Base-by-base conservation (phyloP, 1,139 yeast species). In the Pichia sp. region DNA sequence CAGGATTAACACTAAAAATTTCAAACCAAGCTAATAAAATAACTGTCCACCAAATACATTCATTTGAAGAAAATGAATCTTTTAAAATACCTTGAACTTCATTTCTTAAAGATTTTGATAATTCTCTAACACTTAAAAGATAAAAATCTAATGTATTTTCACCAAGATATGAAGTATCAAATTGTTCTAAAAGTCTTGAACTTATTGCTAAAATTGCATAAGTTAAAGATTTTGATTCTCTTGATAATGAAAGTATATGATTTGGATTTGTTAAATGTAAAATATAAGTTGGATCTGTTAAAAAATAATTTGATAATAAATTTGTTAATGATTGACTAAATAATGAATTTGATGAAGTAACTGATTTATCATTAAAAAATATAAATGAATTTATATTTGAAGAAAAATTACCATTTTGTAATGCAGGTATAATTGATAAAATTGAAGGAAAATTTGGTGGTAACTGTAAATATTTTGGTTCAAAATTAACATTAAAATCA, bases 81-180 rank as follows among this genome's bases (percentile, higher is more conserved):
- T 34, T 44, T 3, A 46, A 10, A 18, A 50, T 45, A 10, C 41
- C 42, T 30, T 48, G 51, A 39, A 50, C 36, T 40, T 48, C 41
- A 30, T 43, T 41, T 31, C 49, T 43, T 38, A 50, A 34, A 39
- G 18, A 25, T 40, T 45, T 38, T 2, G 58, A 54, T 35, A 63
- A 44, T 50, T 60, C 59, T 38, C 59, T 59, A 39, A 63, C 49
- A 29, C 65, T 55, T 43, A 56, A 54, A 31, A 53, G 53, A 51
- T 63, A 63, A 44, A 55, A 59, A 38, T 54, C 58, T 18, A 63
- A 41, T n/a, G 66, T 61, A 40, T 56, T 55, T n/a, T 59, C 61
- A 18, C 58, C 62, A 9, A 50, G 34, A 42, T 56, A 56, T 5
- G 42, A 29, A 1, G 52, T 33, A 30, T 52, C 52, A 10, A 53